Base-by-base conservation (phyloP, 805 yeast species). In the Suhomyces pyralidae region DNA sequence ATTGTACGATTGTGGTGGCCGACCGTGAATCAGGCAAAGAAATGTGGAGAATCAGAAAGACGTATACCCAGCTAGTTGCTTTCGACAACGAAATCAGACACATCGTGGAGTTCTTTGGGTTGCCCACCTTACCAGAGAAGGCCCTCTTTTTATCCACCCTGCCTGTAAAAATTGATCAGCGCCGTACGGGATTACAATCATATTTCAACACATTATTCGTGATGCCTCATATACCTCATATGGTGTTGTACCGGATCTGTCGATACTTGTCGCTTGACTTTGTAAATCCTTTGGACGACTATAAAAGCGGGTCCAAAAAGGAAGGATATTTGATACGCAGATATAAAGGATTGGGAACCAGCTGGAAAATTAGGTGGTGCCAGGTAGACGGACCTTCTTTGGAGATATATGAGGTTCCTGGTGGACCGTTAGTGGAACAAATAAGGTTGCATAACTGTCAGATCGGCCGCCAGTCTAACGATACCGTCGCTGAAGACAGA, bases 11-110 rank as follows among this genome's bases (percentile, higher is more conserved):
- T 50, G 78, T 86, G 15, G 82, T 88, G 4, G 71, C 79, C 45
- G 93, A 88, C 58, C 78, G 84, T 32, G 82, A 77, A 22, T 69
- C 84, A 2, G 73, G 76, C 40, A 83, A 83, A 55, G 90, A 85
- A 59, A 80, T 88, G 74, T 92, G 96, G 86, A 78, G 84, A 58
- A 82, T 90, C 50, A 74, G 83, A 42, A 90, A 90, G 61, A 67
- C 83, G 1, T 79, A 83, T 53, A 70, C 80, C 1, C 86, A 85
- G 59, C 70, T 93, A n/a, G 56, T 73, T 5, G 74, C 77, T 8
- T 76, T 92, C 55, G 96, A 90, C 66, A 67, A 70, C 20, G 81
- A 78, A 40, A 71, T 90, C 9, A 75, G 90, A 56, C 81, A 81
- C 4, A 65, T 72, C 9, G 68, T 74, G 15, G 79, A 77, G 52